Base-by-base conservation (phyloP, 2,329 filamentous ascomycete species). In the Fusarium sp. region DNA sequence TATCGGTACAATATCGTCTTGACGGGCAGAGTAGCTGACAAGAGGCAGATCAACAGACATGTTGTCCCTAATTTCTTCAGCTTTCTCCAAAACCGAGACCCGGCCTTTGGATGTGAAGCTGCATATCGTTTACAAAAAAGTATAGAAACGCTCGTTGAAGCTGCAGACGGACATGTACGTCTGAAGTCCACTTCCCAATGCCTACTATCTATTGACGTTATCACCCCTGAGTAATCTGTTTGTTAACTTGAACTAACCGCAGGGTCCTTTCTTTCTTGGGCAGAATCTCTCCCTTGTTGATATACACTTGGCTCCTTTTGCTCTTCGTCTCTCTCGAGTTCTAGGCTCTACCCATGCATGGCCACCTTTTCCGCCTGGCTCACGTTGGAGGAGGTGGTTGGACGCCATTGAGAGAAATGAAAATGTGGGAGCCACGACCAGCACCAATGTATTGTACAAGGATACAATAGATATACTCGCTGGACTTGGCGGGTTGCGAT, bases 51-150 rank as follows among this genome's bases (percentile, higher is more conserved):
- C 75, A 94, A 96, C 75, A 86, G 90, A 32, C 85, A 89, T 67
- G 88, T 97, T 55, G 86, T 96, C 3, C 92, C 93, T 0, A 81
- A 83, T 13, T 96, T 96, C 81, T 94, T 93, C 78, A 85, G 86
- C 33, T 84, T 94, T 19, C 83, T 96, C 1, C 89, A 90, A 77
- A 86, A 89, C 3, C 86, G 89, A 67, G 87, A 92, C 15, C 71
- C 79, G 19, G 71, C 83, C 15, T 86, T 88, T 64, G 90, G 92
- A 71, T 76, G 85, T 13, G 81, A 86, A 44, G 81, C 86, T 67
- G 87, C 86, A 1, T 83, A 86, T 47, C 87, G 87, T 62, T 83
- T 97, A 28, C 88, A 89, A 67, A 82, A 81, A 30, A 86, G 92
- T 56, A 90, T 97, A 68, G 80, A 83, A 14, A 73, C 74, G 17